A percentile compares a stretch with the other conserved stretches of the same genome.
Evolutionary conservation across 768 basidiomycete genomes (phyloP).

Genomic region (Pseudohyphozyma bogoriensis): DNA sequence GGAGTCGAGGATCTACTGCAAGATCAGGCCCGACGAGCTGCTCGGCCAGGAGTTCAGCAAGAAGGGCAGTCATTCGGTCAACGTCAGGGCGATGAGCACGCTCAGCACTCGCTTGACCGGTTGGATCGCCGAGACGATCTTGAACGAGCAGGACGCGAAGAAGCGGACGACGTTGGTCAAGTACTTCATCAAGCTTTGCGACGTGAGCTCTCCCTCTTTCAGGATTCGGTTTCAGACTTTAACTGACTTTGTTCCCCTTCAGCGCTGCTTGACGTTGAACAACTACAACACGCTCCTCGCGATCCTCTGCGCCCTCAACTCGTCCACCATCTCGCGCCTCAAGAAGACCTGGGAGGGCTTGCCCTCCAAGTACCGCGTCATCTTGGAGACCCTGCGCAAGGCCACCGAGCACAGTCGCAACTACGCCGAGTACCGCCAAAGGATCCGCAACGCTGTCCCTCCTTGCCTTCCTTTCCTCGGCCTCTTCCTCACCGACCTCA

Average conservation of each 20-base stretch:
- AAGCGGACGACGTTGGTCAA: conserved; percentile 67
- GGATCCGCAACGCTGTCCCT: conserved; percentile 73
- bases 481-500: conserved; percentile 42
- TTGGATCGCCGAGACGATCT: conserved; percentile 88
- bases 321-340: conserved; percentile 82
- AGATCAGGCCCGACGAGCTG: conserved; percentile 78
- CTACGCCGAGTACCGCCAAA: conserved; percentile 80
- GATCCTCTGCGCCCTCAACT: conserved; percentile 87
- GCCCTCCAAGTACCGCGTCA: conserved; percentile 68
- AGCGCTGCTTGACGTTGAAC: conserved; percentile 73
- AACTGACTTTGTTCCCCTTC: conserved; percentile 14
- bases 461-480: conserved; percentile 95
- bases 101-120: conserved; percentile 88
- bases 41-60: conserved; percentile 59
- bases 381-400: conserved; percentile 67
- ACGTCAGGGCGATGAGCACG: conserved; percentile 72
- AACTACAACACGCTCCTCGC: conserved; percentile 92
- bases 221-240: neutral
- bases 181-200: conserved; percentile 87
- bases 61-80: conserved; percentile 48
- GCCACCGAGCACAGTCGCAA: conserved; percentile 86
- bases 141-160: conserved; percentile 81
- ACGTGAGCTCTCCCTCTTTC: conserved; percentile 48
- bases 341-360: conserved; percentile 88
- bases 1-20: conserved; percentile 79